A percentile compares a stretch with the other conserved stretches of the same genome.
phyloP scores from a whole-genome alignment of 106 monocot genomes.

The Dendrobium nobile region DNA sequence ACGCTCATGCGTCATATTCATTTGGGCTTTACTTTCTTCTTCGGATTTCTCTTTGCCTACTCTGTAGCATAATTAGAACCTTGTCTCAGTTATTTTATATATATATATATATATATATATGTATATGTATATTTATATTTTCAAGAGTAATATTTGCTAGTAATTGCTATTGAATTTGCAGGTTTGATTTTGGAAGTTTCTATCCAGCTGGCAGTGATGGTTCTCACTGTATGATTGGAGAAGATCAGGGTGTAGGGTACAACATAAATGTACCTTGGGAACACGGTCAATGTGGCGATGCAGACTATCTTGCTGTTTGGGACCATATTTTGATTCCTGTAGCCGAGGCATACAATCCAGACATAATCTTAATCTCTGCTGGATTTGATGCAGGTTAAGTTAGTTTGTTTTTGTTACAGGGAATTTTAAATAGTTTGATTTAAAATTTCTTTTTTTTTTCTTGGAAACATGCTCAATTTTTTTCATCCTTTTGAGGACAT shows the following conservation, averaged over 20 bases:
- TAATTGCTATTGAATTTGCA: conserved; percentile 14
- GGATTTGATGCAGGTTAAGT: conserved; percentile 93
- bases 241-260: conserved; percentile 75
- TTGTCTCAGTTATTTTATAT: no score
- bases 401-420: neutral
- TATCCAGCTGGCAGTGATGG: conserved; percentile 80
- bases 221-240: conserved; percentile 71
- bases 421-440: neutral
- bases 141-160: neutral
- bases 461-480: neutral
- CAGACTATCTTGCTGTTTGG: conserved; percentile 90
- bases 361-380: conserved; percentile 84
- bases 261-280: conserved; percentile 99
- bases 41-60: no score
- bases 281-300: conserved; percentile 85
- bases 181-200: conserved; percentile 90
- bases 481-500: no score
- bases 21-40: no score
- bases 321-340: conserved; percentile 90
- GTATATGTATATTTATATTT: no score
- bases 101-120: no score
- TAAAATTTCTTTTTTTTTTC: neutral
- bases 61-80: no score
- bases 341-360: conserved; percentile 68
- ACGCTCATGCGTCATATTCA: no score